Evolutionary conservation across 2,329 filamentous ascomycete genomes (phyloP), one percentile per base, ranked within the genome.

Genomic region (Ophiostoma populinum): DNA sequence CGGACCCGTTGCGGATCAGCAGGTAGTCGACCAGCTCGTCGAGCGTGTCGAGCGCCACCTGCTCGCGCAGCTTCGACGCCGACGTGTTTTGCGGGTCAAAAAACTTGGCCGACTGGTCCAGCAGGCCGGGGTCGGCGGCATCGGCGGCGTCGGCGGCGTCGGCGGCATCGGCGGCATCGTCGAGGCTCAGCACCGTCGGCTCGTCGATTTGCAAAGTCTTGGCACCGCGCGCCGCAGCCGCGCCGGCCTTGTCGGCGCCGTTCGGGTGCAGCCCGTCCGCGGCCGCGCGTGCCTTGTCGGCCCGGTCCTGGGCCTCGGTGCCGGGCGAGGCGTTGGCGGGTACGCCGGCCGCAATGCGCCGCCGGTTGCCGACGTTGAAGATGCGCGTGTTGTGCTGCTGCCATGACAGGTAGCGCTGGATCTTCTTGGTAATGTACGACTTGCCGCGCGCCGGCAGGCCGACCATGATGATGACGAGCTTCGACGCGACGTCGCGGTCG

Each of bases 371-470:
- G 24, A 98, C 90, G 49, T 98, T 98, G 70, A 98, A 98, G 47
- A 98, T 94, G 45, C 69, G 71, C 10, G 86, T 90, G 49, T 93
- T 82, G 56, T 98, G 87, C 51, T 98, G 90, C 49, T 94, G 75
- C 90, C 90, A 98, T 33, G 92, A 87, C 34, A 98, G 62, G 52
- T 95, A 98, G 42, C 90, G 72, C 40, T 90, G 80, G 43, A 98
- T 70, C 61, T 98, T 98, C 64, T 95, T 95, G 42, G 90, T 95
- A 49, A 98, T 92, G 58, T 98, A 98, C 37, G 86, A 94, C 61
- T 98, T 98, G 52, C 90, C 90, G 49, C 90, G 69, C 8, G 90
- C 90, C 3, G 90, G 90, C 47, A 98, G 61, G 43, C 90, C 90
- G 41, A 98, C 90, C 90, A 98, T 98, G 53, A 98, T 75, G 49